Evolutionary conservation across 352 stramenopile genomes (phyloP).

Genomic region (Pythium coloratum): DNA sequence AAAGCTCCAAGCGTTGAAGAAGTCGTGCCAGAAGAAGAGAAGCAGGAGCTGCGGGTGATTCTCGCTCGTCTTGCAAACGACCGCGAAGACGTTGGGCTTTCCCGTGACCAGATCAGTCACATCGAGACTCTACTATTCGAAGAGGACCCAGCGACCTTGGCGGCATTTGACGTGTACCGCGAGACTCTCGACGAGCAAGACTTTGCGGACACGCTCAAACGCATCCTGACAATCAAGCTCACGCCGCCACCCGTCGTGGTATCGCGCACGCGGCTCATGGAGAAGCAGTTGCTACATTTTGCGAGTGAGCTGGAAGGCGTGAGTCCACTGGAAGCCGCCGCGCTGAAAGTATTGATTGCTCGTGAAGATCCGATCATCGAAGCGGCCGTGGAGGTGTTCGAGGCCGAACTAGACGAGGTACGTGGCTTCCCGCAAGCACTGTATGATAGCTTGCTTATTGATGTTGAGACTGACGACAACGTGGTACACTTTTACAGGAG

Average conservation of each 20-base stretch:
- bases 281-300: conserved; percentile 30
- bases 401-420: conserved; percentile 48
- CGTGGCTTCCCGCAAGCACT: background rate
- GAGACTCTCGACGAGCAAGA: conserved; percentile 50
- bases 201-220: conserved; percentile 55
- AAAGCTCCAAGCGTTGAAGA: conserved; percentile 21
- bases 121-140: conserved; percentile 35
- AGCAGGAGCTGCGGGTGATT: conserved; percentile 29
- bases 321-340: conserved; percentile 28
- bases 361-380: conserved; percentile 42
- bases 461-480: background rate
- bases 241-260: background rate
- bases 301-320: conserved; percentile 9
- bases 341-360: conserved; percentile 43
- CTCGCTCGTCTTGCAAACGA: conserved; percentile 18
- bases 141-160: conserved; percentile 46
- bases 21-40: conserved; percentile 23
- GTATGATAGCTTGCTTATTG: background rate
- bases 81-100: conserved; percentile 24
- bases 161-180: conserved; percentile 56
- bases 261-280: conserved; percentile 17
- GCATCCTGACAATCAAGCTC: conserved; percentile 30
- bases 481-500: conserved; percentile 28
- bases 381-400: conserved; percentile 40
- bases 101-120: conserved; percentile 21